Base-by-base conservation (phyloP, 2,329 filamentous ascomycete species). In the Zymoseptoria brevis region DNA sequence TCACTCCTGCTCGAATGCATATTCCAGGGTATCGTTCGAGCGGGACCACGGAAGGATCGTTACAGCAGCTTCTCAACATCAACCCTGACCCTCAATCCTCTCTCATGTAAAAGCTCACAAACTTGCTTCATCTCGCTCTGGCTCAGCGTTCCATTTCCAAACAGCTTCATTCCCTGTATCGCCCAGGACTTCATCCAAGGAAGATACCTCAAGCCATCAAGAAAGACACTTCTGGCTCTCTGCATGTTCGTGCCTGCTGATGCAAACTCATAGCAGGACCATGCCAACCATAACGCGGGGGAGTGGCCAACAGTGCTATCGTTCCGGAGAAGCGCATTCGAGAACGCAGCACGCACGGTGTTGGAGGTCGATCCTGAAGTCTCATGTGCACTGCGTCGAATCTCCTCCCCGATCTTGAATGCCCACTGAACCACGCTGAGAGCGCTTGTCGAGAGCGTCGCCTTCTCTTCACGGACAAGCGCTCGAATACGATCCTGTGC, bases 401-500 rank as follows among this genome's bases (percentile, higher is more conserved):
- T 72, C 63, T 87, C 85, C 52, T 77, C 76, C 60, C 77, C 76
- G 19, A 88, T 81, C 0, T 77, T 76, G 65, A 85, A 83, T 2
- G 81, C 71, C 68, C 81, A 82, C 0, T 76, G 75, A 0, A 78
- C 75, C n/a, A 85, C 35, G 35, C 35, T 45, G 35, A n/a, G 16
- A n/a, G 35, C 64, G 2, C 71, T 74, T 21, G 74, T 70, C 2
- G 64, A 54, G 4, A 67, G 68, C 6, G 19, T 9, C 4, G 21
- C 19, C 5, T 19, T 22, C 19, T 24, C 71, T 24, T 75, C 71
- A 19, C 80, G 74, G 9, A 92, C 76, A 8, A 89, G 74, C 5
- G 81, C 78, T n/a, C 88, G 84, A 19, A 95, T 83, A 19, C 89
- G 87, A 66, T 95, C 89, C 62, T 90, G 83, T 1, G 84, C 79